Base-by-base conservation (phyloP, 352 stramenopile species). In the Blastocystis sp. region DNA sequence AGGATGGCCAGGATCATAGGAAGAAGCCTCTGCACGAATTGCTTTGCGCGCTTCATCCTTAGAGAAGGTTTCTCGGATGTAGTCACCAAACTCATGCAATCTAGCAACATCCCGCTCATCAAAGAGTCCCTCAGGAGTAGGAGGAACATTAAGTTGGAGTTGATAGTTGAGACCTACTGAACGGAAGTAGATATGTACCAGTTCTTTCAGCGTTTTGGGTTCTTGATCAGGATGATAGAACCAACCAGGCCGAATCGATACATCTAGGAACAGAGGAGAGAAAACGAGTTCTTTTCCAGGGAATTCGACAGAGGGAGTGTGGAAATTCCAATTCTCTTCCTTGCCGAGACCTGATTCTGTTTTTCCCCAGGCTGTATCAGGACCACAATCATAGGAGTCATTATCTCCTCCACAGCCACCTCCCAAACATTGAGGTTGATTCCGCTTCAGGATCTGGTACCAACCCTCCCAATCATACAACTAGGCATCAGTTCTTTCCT, bases 161-260 rank as follows among this genome's bases (percentile, higher is more conserved):
- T 87, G 77, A 32, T 87, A 87, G 43, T 87, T 87, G 21, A 57
- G 52, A 52, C 77, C 77, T 54, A 87, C 77, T 14, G 54, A 77
- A n/a, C 42, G 42, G 65, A 87, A 87, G 56, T 87, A 87, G 59
- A 87, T 87, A 54, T 87, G 59, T 21, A 87, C 77, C 42, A 87
- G 65, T 19, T 87, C 59, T 51, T 57, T 42, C 77, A 87, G 77
- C 43, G 77, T 35, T 61, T 87, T 87, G 1, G 77, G 77, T 0
- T 73, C 1, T 54, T 87, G 32, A 29, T 87, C 74, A 12, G 77
- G 21, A 42, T 87, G 77, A 35, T 87, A 87, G 65, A 87, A 87
- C 77, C 77, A 87, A 29, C 77, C 77, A 19, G 77, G 77, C 21
- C 77, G 77, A 54, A 87, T 87, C 16, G 77, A 87, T 19, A 87